Conservation (phyloP, 2,329 filamentous ascomycete genomes). For the Penicillium sp. region DNA sequence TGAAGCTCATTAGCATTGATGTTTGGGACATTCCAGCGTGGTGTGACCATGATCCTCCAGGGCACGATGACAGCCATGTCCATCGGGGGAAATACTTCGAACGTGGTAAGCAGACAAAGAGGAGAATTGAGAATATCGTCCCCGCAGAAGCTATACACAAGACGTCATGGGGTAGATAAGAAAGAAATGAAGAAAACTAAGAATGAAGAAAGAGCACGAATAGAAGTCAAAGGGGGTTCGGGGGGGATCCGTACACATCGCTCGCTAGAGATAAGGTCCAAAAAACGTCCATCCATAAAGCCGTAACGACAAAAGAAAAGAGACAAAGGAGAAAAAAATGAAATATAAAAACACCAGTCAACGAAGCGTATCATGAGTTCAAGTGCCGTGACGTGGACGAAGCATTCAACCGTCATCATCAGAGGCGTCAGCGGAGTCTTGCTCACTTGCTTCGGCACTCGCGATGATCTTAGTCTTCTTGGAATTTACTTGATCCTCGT, state of each 20-base stretch:
- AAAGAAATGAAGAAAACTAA: neutral
- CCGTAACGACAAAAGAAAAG: slow-evolving; percentile 27
- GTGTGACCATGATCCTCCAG: neutral
- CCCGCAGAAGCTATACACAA: slow-evolving; percentile 6
- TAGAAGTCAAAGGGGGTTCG: slow-evolving; percentile 21
- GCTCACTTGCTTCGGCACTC: slow-evolving; percentile 55
- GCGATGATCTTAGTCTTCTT: slow-evolving; percentile 57
- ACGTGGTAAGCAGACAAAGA: neutral
- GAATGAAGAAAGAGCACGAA: slow-evolving; percentile 7
- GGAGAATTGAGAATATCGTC: neutral
- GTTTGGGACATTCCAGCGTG: neutral
- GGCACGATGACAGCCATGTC: neutral
- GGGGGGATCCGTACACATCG: slow-evolving; percentile 33
- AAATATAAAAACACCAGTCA: slow-evolving; percentile 4
- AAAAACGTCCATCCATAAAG: slow-evolving; percentile 33
- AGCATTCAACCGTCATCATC: slow-evolving; percentile 50
- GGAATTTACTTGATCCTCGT: slow-evolving; percentile 43
- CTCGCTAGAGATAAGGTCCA: slow-evolving; percentile 34
- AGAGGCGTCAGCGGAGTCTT: slow-evolving; percentile 48
- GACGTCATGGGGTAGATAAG: neutral
- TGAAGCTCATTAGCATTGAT: neutral
- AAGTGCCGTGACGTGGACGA: neutral
- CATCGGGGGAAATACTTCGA: neutral
- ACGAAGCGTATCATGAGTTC: neutral
- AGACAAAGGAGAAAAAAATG: slow-evolving; percentile 9